Conservation (phyloP, 2,329 filamentous ascomycete species). For the Zelopaecilomyces penicillatus region DNA sequence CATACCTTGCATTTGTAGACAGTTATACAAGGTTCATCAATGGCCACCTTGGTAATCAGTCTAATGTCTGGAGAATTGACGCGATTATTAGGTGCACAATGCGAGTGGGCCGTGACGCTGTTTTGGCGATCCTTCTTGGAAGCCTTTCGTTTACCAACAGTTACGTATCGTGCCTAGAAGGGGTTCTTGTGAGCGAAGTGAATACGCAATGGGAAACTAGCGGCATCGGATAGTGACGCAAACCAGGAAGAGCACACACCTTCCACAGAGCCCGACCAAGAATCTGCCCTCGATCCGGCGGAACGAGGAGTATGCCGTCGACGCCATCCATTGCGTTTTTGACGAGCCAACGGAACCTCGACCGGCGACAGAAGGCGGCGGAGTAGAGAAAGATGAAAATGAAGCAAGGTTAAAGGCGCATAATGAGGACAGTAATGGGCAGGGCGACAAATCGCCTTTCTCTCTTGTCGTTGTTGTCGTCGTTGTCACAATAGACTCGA, state of each 20-base stretch:
- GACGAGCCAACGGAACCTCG: slow-evolving; percentile 1
- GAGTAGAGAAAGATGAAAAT: background rate
- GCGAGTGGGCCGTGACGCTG: slow-evolving; percentile 26
- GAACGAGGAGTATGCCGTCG: slow-evolving; percentile 41
- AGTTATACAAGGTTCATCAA: slow-evolving; percentile 40
- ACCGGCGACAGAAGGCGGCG: background rate
- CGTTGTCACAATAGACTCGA: background rate
- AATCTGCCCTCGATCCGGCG: slow-evolving; percentile 42
- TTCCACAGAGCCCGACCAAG: slow-evolving; percentile 45
- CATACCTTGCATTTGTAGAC: slow-evolving; percentile 49
- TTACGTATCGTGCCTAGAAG: slow-evolving; percentile 48
- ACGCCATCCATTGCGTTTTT: slow-evolving; percentile 27
- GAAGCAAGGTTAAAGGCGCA: slow-evolving; percentile 8
- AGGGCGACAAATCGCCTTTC: slow-evolving; percentile 6
- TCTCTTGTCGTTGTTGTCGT: background rate
- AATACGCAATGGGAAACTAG: slow-evolving; percentile 8
- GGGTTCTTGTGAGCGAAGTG: background rate
- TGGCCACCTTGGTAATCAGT: slow-evolving; percentile 21
- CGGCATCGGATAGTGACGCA: background rate
- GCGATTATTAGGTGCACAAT: slow-evolving; percentile 30
- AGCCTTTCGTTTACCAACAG: slow-evolving; percentile 36
- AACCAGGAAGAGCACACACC: slow-evolving; percentile 25
- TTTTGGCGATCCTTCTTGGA: slow-evolving; percentile 26
- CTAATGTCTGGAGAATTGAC: slow-evolving; percentile 31
- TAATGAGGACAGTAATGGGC: slow-evolving; percentile 8